Percentiles rank a stretch among this genome's conserved stretches.
phyloP scores from a whole-genome alignment of 495 filamentous ascomycete species.

The Penicillium arizonense region DNA sequence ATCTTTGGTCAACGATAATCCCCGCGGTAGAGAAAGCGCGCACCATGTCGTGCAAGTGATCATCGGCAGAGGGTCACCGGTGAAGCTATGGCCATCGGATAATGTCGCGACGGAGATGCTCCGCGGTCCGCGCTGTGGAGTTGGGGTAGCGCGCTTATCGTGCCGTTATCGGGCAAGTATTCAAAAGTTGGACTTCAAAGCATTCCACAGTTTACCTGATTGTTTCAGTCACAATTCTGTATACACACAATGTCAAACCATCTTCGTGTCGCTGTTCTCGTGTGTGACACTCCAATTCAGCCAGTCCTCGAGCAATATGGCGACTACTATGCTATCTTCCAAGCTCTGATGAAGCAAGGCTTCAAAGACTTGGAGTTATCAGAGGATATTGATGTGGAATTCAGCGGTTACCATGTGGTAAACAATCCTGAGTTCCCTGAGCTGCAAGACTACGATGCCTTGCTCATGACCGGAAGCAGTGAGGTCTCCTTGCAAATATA shows the following conservation, averaged over 20 bases:
- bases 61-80: too few species aligned
- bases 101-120: conserved; percentile 1
- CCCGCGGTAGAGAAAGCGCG: conserved; percentile 1
- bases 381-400: conserved; percentile 38
- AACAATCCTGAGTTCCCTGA: conserved; percentile 54
- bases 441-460: conserved; percentile 66
- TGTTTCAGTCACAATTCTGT: background rate
- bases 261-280: conserved; percentile 74
- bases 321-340: conserved; percentile 71
- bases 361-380: conserved; percentile 35
- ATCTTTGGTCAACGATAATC: background rate
- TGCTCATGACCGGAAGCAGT: conserved; percentile 74
- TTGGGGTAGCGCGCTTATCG: conserved; percentile 22
- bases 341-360: conserved; percentile 51
- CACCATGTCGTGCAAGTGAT: background rate
- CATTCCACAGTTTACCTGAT: background rate
- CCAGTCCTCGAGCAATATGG: conserved; percentile 57
- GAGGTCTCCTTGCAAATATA: conserved; percentile 8
- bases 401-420: conserved; percentile 67
- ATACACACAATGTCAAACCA: background rate
- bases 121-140: conserved; percentile 29
- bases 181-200: background rate
- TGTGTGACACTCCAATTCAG: conserved; percentile 68
- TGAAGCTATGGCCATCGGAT: background rate
- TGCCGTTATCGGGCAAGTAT: too few species aligned